Percentiles rank a stretch among this genome's conserved stretches.
These are phyloP conservation scores for Melaleuca alternifolia DNA, from an alignment of 345 rosid species.

Conservation along the genomic window DNA sequence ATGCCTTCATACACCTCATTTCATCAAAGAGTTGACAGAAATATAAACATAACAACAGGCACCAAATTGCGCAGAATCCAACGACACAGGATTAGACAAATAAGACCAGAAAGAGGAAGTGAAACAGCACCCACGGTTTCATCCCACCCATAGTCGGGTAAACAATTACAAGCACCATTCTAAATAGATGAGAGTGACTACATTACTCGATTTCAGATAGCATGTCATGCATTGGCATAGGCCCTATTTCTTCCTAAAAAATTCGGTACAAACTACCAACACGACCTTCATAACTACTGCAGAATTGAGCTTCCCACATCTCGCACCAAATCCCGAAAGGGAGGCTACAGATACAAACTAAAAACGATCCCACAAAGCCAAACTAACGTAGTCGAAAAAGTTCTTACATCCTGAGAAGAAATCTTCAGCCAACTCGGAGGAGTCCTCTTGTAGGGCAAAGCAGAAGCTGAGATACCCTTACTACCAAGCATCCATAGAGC, in stretches of 20 bases:
- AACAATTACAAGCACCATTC: not conserved
- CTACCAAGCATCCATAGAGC: constrained; percentile 8
- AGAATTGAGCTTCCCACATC: not conserved
- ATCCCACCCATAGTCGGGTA: not conserved
- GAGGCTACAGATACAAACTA: not conserved
- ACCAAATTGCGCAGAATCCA: not conserved
- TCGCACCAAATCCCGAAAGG: not conserved
- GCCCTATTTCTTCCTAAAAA: not conserved
- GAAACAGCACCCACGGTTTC: not conserved
- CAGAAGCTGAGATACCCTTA: constrained; percentile 87
- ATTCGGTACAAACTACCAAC: not conserved
- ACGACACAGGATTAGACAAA: not conserved
- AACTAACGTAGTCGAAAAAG: not conserved
- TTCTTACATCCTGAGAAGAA: constrained; percentile 44
- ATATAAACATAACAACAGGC: not conserved
- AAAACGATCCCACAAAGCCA: not conserved
- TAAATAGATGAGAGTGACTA: not conserved
- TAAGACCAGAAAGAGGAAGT: not conserved
- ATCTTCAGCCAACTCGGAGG: constrained; percentile 79
- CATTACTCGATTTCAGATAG: not conserved
- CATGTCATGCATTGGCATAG: not conserved
- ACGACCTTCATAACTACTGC: not conserved
- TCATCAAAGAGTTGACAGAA: not conserved
- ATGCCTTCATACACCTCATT: not conserved
- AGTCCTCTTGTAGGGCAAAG: constrained; percentile 79